phyloP scores from a whole-genome alignment of 2,329 filamentous ascomycete genomes.

The Aspergillus novoparasiticus region DNA sequence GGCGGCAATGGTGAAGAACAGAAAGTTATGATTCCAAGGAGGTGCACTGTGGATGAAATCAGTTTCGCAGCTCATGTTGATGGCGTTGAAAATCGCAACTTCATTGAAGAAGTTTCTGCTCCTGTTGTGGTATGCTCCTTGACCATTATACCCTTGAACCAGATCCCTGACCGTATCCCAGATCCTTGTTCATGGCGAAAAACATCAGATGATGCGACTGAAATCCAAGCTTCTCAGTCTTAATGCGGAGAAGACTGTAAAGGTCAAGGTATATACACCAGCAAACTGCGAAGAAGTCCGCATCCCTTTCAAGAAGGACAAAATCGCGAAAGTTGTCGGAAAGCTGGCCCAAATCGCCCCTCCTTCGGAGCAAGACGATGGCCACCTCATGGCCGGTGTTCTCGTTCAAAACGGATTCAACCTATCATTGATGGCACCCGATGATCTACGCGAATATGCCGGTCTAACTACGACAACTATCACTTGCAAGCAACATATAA shows the following conservation, averaged over 20 bases:
- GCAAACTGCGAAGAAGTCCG: conserved; percentile 93
- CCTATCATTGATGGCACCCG: conserved; percentile 92
- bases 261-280: conserved; percentile 90
- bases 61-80: conserved; percentile 97
- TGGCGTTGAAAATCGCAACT: conserved; percentile 91
- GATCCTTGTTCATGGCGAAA: conserved; percentile 96
- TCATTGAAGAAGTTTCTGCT: conserved; percentile 90
- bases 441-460: conserved; percentile 93
- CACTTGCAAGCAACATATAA: conserved; percentile 86
- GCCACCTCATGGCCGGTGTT: conserved; percentile 78
- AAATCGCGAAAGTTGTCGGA: conserved; percentile 93
- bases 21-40: conserved; percentile 84
- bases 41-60: conserved; percentile 91
- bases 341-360: conserved; percentile 82
- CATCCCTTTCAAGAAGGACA: conserved; percentile 94
- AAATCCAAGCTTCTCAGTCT: conserved; percentile 94
- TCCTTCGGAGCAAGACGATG: conserved; percentile 53
- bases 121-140: conserved; percentile 78
- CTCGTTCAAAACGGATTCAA: conserved; percentile 98
- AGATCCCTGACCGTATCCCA: conserved; percentile 36
- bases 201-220: conserved; percentile 96
- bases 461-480: conserved; percentile 96
- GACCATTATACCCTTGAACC: not conserved
- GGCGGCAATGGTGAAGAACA: conserved; percentile 70
- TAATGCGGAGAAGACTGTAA: conserved; percentile 76